Evolutionary conservation across 768 basidiomycete species (phyloP).

Genomic region (Naematelia encephala): DNA sequence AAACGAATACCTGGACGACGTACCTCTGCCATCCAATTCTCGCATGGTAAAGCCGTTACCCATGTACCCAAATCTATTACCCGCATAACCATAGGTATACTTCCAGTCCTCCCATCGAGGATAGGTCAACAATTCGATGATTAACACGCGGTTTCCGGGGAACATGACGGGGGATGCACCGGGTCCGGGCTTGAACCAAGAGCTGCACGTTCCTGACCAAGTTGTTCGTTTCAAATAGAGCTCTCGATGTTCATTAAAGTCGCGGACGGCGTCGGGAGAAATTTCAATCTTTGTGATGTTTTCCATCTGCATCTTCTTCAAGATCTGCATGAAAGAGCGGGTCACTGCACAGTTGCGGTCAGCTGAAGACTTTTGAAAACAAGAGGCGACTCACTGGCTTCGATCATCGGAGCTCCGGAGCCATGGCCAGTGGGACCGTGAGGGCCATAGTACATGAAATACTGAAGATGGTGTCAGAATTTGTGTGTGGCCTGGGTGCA

Average conservation of each 20-base stretch:
- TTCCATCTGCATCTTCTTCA: slow-evolving; percentile 64
- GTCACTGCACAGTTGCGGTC: slow-evolving; percentile 3
- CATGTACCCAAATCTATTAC: slow-evolving; percentile 26
- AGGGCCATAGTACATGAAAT: slow-evolving; percentile 26
- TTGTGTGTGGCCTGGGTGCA: too few species aligned
- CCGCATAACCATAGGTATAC: slow-evolving; percentile 11
- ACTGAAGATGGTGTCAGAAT: too few species aligned
- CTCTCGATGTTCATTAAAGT: slow-evolving; percentile 63
- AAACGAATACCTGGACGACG: too few species aligned
- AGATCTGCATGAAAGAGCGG: slow-evolving; percentile 28
- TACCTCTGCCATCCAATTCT: slow-evolving; percentile 27
- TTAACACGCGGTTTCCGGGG: slow-evolving; percentile 21
- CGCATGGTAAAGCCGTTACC: slow-evolving; percentile 28
- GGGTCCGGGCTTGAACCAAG: slow-evolving; percentile 33
- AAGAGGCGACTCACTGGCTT: slow-evolving; percentile 9
- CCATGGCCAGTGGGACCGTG: slow-evolving; percentile 31
- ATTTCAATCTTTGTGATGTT: slow-evolving; percentile 62
- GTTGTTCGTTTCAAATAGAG: slow-evolving; percentile 23
- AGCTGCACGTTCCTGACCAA: slow-evolving; percentile 27
- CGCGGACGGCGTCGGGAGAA: slow-evolving; percentile 60
- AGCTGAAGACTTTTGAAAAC: not conserved
- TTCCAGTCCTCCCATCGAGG: slow-evolving; percentile 30
- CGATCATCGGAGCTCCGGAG: slow-evolving; percentile 28
- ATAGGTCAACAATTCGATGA: slow-evolving; percentile 16
- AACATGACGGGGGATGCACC: slow-evolving; percentile 20